Evolutionary conservation across 306 rosid species (phyloP).

Genomic region (Prunus persica): DNA sequence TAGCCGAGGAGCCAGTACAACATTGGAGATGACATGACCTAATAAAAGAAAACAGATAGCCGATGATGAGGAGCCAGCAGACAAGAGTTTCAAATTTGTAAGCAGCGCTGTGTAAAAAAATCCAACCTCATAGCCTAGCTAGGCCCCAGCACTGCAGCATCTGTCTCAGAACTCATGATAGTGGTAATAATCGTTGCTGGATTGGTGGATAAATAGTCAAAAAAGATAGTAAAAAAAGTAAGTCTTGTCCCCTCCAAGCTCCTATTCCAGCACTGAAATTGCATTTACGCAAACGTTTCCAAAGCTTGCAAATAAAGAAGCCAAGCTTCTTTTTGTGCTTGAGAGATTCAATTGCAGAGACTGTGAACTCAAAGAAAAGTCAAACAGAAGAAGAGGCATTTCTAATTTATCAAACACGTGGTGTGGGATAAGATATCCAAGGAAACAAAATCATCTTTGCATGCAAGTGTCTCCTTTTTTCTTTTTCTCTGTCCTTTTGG

Average conservation of each 20-base stretch:
- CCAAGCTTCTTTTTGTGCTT: constrained; percentile 18
- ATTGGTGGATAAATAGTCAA: not conserved
- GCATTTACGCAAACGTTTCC: not conserved
- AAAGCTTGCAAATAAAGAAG: constrained; percentile 22
- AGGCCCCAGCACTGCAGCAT: not conserved
- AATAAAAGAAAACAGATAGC: too few species aligned
- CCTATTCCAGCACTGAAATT: not conserved
- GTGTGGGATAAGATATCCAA: constrained; percentile 38
- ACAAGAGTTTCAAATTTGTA: not conserved
- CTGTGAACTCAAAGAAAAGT: constrained; percentile 19
- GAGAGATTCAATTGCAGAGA: constrained; percentile 3
- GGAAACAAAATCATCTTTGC: constrained; percentile 53
- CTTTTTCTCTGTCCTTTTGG: constrained; percentile 12
- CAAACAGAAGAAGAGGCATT: constrained; percentile 12
- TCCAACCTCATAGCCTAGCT: not conserved
- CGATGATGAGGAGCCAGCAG: not conserved
- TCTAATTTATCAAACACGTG: not conserved
- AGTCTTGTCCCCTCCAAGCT: not conserved
- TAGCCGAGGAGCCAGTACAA: too few species aligned
- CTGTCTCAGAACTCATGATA: not conserved
- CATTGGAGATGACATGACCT: too few species aligned
- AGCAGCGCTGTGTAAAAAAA: not conserved
- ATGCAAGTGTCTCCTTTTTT: constrained; percentile 19
- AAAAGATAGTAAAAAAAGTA: not conserved
- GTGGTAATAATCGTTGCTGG: not conserved